Conservation (phyloP, 2,329 filamentous ascomycete genomes). For the Amesomyces nigricolor region DNA sequence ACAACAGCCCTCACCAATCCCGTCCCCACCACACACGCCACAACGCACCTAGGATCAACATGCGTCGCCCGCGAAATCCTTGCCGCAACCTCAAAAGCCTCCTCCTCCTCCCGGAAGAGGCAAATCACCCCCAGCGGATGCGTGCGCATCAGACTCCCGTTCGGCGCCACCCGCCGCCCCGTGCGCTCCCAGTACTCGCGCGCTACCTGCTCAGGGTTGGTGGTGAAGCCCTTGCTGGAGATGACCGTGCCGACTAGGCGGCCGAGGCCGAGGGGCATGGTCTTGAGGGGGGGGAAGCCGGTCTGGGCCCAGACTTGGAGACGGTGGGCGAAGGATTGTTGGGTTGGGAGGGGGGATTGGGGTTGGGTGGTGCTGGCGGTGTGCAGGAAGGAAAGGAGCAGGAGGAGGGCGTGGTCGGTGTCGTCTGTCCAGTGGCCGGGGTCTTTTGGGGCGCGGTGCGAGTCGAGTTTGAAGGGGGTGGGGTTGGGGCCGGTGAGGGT, state of each 20-base stretch:
- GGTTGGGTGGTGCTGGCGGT: constrained; percentile 19
- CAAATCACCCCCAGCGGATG: constrained; percentile 47
- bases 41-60: constrained; percentile 46
- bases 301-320: constrained; percentile 43
- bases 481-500: constrained; percentile 32
- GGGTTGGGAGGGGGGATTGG: constrained; percentile 23
- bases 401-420: constrained; percentile 48
- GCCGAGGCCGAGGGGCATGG: constrained; percentile 45
- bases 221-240: constrained; percentile 33
- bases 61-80: constrained; percentile 43
- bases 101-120: constrained; percentile 35
- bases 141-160: constrained; percentile 49
- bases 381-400: constrained; percentile 44
- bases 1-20: constrained; percentile 43
- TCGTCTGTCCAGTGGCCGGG: constrained; percentile 49
- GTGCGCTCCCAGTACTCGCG: constrained; percentile 38
- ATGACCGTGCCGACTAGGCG: constrained; percentile 43
- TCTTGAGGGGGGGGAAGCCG: constrained; percentile 42
- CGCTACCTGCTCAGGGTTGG: constrained; percentile 37
- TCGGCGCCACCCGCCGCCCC: constrained; percentile 39
- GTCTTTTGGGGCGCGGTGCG: constrained; percentile 39
- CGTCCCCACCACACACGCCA: constrained; percentile 44
- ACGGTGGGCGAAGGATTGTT: constrained; percentile 39
- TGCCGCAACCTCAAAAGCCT: constrained; percentile 40
- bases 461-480: constrained; percentile 40